Evolutionary conservation across 352 stramenopile genomes (phyloP).

Genomic region (Hyaloperonospora brassicae): DNA sequence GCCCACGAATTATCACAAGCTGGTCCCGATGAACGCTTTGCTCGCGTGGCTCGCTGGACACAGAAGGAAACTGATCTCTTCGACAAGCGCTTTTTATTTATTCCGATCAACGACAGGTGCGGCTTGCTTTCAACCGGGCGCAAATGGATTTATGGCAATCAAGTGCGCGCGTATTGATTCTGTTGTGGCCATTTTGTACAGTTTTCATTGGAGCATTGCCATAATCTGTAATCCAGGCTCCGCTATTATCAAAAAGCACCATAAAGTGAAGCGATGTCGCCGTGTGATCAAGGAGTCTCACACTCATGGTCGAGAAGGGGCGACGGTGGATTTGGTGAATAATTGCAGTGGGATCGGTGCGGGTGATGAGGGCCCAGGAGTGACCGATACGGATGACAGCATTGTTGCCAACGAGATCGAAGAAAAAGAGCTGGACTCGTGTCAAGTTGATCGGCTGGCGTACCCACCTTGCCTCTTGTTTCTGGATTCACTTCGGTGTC

Average conservation of each 20-base stretch:
- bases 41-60: slow-evolving; percentile 69
- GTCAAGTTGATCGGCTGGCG: slow-evolving; percentile 26
- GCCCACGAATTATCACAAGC: slow-evolving; percentile 19
- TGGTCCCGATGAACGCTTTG: slow-evolving; percentile 41
- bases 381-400: neutral
- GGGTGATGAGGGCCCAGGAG: neutral
- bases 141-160: neutral
- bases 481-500: slow-evolving; percentile 91
- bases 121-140: neutral
- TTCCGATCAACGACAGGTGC: slow-evolving; percentile 86
- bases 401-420: slow-evolving; percentile 27
- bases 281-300: neutral
- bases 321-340: slow-evolving; percentile 33
- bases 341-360: slow-evolving; percentile 2
- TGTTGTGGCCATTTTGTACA: slow-evolving; percentile 15
- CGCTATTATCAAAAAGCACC: slow-evolving; percentile 48
- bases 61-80: slow-evolving; percentile 81
- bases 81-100: slow-evolving; percentile 79
- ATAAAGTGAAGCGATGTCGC: slow-evolving; percentile 14
- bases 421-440: slow-evolving; percentile 43
- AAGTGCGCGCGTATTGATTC: neutral
- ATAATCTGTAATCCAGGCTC: slow-evolving; percentile 80
- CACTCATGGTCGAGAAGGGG: slow-evolving; percentile 9
- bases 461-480: slow-evolving; percentile 86
- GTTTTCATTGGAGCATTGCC: slow-evolving; percentile 87